Evolutionary conservation across 257 asterid species (phyloP), one percentile per base, ranked within the genome.

Genomic region (Nicotiana benthamiana): DNA sequence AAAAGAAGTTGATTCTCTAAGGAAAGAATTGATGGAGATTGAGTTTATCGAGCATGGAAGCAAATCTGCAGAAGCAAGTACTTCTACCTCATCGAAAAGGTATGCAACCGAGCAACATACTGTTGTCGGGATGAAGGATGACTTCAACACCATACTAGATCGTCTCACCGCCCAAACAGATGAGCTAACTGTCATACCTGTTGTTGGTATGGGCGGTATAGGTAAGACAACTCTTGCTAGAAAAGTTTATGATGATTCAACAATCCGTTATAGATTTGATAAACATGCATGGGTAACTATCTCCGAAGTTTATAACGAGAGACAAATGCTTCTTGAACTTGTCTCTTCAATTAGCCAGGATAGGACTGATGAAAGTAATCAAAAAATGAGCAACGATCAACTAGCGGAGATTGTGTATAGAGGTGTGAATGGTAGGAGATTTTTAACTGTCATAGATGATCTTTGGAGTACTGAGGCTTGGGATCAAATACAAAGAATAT

Each of bases 361-460:
- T 4, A 34, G 8, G 36, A 28, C 1, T 57, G 80, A 32, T 34
- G 80, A 32, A 18, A 0, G 61, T 16, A 57, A 75, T 75, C 28
- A 53, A 20, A 63, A 75, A 34, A 67, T n/a, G 28, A 67, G 28
- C 28, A 67, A 36, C 10, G 53, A 67, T 67, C 17, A 36, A 18
- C 63, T 75, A 32, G n/a, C n/a, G 5, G 24, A 24, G 0, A 28
- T 18, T 16, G 46, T 75, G 18, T 53, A 75, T 12, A 28, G 6
- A 4, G 16, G 65, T 62, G 18, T 83, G 34, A 79, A 30, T 9
- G 75, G 68, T 22, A 59, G 26, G 24, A 72, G 83, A 46, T 83
- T 79, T 36, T 48, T 83, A 9, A 34, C 79, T 2, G 86, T 83
- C 43, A 28, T 83, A 30, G 86, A 83, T 79, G 86, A 83, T 40